Base-by-base conservation (phyloP, 2,329 filamentous ascomycete genomes). In the Cladosporium sp. region DNA sequence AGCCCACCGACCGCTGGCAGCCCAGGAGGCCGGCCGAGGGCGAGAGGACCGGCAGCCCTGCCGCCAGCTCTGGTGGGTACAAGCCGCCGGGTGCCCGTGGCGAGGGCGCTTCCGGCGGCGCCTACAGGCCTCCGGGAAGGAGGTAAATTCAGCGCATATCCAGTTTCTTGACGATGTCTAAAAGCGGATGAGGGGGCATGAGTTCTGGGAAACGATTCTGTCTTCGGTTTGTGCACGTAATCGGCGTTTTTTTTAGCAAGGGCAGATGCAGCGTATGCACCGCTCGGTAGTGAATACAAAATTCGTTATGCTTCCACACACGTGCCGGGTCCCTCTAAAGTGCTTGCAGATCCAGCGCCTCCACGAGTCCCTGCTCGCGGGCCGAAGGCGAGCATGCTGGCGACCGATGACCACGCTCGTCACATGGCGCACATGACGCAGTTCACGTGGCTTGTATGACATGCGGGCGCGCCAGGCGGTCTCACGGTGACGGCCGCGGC, bases 11-110 rank as follows among this genome's bases (percentile, higher is more conserved):
- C 10, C 56, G 54, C 33, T 60, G 57, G 42, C 58, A 55, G 34
- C 37, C 49, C 34, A 46, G 22, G 62, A 66, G 44, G 54, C 58
- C 37, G 50, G 56, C 45, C 41, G 16, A 33, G 9, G 9, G 51
- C n/a, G 53, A 57, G 34, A 50, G 56, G 44, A 51, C 51, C 44
- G 56, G 55, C 45, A 54, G 49, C 37, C 56, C 58, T 40, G 58
- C 58, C 35, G 38, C 54, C 22, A 55, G 45, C 16, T 19, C 50
- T 37, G 46, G 56, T 71, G 70, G 70, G 62, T 69, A 56, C 68
- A 68, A 56, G 67, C 55, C 53, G 9, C 58, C 58, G 14, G 60
- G 50, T n/a, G 31, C 56, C 43, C 59, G 61, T 31, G 62, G 60
- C 22, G 60, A 35, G 34, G 34, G 10, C 2, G 34, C 10, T 35